Evolutionary conservation across 2,329 filamentous ascomycete species (phyloP).

Genomic region (Hortaea sp.): DNA sequence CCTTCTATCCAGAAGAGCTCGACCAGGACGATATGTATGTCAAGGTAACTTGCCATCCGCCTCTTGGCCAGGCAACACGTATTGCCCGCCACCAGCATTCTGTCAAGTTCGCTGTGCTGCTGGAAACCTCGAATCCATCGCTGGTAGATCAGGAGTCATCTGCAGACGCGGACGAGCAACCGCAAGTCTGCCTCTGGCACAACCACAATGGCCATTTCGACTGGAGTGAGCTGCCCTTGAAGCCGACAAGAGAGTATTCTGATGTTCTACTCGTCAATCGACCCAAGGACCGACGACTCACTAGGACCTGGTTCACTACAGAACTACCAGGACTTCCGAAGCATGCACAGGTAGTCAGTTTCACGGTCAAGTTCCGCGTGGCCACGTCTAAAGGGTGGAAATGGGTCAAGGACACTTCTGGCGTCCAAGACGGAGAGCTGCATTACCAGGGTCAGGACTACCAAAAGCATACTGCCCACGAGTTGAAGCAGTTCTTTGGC

Average conservation of each 20-base stretch:
- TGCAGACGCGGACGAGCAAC: conserved; percentile 28
- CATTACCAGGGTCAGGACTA: conserved; percentile 36
- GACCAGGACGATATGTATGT: conserved; percentile 39
- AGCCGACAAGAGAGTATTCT: conserved; percentile 24
- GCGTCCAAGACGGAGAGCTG: conserved; percentile 52
- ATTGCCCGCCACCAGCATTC: conserved; percentile 35
- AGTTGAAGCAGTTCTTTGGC: conserved; percentile 47
- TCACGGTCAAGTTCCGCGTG: conserved; percentile 62
- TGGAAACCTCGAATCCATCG: conserved; percentile 26
- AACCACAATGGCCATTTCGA: conserved; percentile 46
- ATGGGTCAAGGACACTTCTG: conserved; percentile 59
- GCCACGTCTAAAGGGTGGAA: conserved; percentile 48
- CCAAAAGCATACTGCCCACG: conserved; percentile 24
- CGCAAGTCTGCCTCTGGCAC: conserved; percentile 70
- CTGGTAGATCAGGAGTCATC: not conserved
- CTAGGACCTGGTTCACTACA: conserved; percentile 45
- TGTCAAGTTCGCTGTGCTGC: conserved; percentile 54
- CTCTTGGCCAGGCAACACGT: conserved; percentile 64
- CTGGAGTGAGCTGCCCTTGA: conserved; percentile 51
- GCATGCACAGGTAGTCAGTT: conserved; percentile 44
- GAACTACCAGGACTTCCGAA: conserved; percentile 35
- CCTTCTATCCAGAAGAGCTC: conserved; percentile 2
- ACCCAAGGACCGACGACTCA: conserved; percentile 6
- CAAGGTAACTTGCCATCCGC: conserved; percentile 51
- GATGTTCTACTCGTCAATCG: conserved; percentile 19